Evolutionary conservation across 441 rosid genomes (phyloP), one percentile per base, ranked within the genome.

Genomic region (Flueggea neowawraea): DNA sequence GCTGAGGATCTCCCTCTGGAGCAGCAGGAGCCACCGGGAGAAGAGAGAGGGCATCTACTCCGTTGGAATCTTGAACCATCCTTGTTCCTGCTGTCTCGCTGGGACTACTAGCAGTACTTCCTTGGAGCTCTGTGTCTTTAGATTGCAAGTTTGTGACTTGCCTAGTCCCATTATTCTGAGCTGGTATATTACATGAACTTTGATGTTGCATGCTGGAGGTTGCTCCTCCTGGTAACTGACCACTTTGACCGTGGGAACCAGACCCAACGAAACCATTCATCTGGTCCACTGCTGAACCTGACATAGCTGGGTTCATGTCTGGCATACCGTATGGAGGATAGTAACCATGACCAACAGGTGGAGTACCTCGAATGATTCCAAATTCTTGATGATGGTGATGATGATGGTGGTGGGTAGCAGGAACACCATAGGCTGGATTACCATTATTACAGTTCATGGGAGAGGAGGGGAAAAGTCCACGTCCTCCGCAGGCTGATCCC

Each of bases 321-420:
- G 85, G 89, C 73, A 84, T 74, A 52, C 83, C 83, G 73, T 81
- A 86, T 6, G 90, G 84, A 60, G 92, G 93, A 58, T 83, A 88
- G 74, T 81, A 86, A 73, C 72, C 69, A 52, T 83, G 84, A 65
- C 78, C 86, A 57, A 68, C 69, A 16, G 79, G 66, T 60, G 80
- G 76, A 71, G 75, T 66, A 59, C 83, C 81, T 0, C 81, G 80
- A 14, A 64, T 45, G 57, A 50, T 60, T 17, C 70, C 80, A 36
- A 66, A 61, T 45, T 82, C 89, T 22, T 78, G 88, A 66, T 73
- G 84, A 61, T 61, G 78, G 49, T 55, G 64, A 31, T 22, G 28
- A 22, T 22, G 28, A 22, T 22, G 28, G 28, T 22, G 28, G 2
- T 22, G 28, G 28, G 75, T 66, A 44, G 74, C 52, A 5, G 78